A percentile compares a stretch with the other conserved stretches of the same genome.
phyloP scores from a whole-genome alignment of 495 filamentous ascomycete genomes.

The Neurospora intermedia region DNA sequence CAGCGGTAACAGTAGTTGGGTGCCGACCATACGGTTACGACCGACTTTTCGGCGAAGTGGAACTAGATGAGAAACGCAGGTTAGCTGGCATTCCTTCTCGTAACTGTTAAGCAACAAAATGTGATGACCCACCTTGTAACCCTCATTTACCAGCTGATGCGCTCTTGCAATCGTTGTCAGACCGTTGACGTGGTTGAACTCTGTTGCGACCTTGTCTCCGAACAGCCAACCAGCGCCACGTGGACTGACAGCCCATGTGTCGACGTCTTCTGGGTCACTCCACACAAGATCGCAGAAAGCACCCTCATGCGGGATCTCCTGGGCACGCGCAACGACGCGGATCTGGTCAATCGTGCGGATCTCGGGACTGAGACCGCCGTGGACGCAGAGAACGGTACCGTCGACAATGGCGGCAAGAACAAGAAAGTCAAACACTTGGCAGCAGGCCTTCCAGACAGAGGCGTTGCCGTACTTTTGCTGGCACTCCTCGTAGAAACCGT shows the following conservation, averaged over 20 bases:
- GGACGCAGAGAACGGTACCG: constrained; percentile 91
- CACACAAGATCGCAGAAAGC: constrained; percentile 97
- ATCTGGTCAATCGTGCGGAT: constrained; percentile 94
- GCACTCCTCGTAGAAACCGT: constrained; percentile 98
- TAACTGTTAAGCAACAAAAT: neutral
- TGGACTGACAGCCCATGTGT: constrained; percentile 94
- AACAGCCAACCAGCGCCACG: constrained; percentile 96
- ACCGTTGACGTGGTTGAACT: constrained; percentile 98
- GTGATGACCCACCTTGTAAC: constrained; percentile 62
- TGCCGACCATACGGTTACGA: constrained; percentile 98
- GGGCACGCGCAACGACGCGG: constrained; percentile 90
- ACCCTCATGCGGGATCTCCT: constrained; percentile 96
- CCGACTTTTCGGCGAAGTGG: constrained; percentile 89
- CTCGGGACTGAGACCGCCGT: constrained; percentile 92
- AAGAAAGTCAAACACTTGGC: constrained; percentile 97
- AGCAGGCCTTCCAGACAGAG: constrained; percentile 97
- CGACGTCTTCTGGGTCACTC: constrained; percentile 96
- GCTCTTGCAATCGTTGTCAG: constrained; percentile 90
- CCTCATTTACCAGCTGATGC: constrained; percentile 95
- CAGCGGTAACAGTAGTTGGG: constrained; percentile 99
- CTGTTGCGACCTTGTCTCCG: constrained; percentile 92
- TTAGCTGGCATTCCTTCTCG: neutral
- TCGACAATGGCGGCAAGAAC: constrained; percentile 94
- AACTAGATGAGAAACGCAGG: constrained; percentile 43
- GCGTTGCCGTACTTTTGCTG: constrained; percentile 97